Conservation (phyloP, 2,329 filamentous ascomycete species). For the Pezicula rhizophila region DNA sequence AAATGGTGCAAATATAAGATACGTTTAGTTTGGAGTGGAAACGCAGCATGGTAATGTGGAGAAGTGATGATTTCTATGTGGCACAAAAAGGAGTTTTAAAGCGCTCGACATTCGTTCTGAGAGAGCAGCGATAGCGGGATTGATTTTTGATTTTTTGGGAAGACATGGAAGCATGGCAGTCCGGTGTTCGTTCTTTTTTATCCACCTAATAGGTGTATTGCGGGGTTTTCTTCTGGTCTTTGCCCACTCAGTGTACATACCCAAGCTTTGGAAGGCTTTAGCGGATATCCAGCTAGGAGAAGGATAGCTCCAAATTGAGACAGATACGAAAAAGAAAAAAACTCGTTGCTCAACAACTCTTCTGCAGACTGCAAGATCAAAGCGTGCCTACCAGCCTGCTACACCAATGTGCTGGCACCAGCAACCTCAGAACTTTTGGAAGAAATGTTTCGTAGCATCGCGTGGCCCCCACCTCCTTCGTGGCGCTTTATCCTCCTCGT, state of each 20-base stretch:
- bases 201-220: not conserved
- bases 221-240: not conserved
- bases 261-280: not conserved
- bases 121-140: slow-evolving; percentile 2
- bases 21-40: not conserved
- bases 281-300: too few species aligned
- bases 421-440: too few species aligned
- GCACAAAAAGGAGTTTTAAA: slow-evolving; percentile 24
- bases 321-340: too few species aligned
- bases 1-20: slow-evolving; percentile 34
- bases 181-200: not conserved
- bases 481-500: too few species aligned
- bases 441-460: too few species aligned
- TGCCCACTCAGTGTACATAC: not conserved
- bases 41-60: too few species aligned
- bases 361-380: too few species aligned
- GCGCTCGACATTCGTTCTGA: slow-evolving; percentile 27
- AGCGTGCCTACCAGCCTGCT: too few species aligned
- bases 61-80: not conserved
- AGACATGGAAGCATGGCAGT: slow-evolving; percentile 7
- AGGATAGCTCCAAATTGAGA: too few species aligned
- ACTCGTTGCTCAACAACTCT: too few species aligned
- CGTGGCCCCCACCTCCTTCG: too few species aligned
- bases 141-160: slow-evolving; percentile 14
- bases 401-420: too few species aligned